Evolutionary conservation across 352 stramenopile genomes (phyloP).

Genomic region (Achlya hypogyna): DNA sequence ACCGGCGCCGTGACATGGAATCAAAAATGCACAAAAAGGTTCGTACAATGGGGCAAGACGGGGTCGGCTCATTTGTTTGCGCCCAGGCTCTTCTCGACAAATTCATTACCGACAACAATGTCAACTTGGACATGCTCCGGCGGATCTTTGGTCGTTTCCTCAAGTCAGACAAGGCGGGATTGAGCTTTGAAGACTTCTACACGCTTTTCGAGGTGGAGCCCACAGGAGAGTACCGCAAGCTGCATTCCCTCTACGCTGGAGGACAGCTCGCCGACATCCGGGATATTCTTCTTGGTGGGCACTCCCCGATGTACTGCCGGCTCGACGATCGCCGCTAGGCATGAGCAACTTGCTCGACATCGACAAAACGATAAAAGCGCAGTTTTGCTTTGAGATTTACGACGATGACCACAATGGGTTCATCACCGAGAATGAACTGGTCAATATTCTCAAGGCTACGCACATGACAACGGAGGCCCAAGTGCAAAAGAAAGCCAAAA

Average conservation of each 20-base stretch:
- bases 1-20: conserved; percentile 40
- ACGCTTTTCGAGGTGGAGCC: conserved; percentile 79
- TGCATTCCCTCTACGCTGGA: conserved; percentile 82
- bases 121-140: conserved; percentile 49
- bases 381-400: conserved; percentile 92
- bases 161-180: conserved; percentile 38
- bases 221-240: conserved; percentile 77
- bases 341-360: conserved; percentile 83
- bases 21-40: conserved; percentile 63
- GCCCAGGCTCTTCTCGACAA: conserved; percentile 40
- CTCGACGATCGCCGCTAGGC: conserved; percentile 14
- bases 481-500: conserved; percentile 79
- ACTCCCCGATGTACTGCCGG: not conserved
- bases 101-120: conserved; percentile 59
- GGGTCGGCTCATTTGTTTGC: not conserved
- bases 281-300: conserved; percentile 76
- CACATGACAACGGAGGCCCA: conserved; percentile 73
- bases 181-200: conserved; percentile 77
- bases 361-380: conserved; percentile 61
- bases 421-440: conserved; percentile 83
- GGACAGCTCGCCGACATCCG: conserved; percentile 72
- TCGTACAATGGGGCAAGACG: not conserved
- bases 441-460: conserved; percentile 87
- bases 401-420: conserved; percentile 90
- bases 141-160: conserved; percentile 50